These are phyloP conservation scores for Yamadazyma laniorum DNA, from an alignment of 805 yeast species.

Conservation along the genomic window DNA sequence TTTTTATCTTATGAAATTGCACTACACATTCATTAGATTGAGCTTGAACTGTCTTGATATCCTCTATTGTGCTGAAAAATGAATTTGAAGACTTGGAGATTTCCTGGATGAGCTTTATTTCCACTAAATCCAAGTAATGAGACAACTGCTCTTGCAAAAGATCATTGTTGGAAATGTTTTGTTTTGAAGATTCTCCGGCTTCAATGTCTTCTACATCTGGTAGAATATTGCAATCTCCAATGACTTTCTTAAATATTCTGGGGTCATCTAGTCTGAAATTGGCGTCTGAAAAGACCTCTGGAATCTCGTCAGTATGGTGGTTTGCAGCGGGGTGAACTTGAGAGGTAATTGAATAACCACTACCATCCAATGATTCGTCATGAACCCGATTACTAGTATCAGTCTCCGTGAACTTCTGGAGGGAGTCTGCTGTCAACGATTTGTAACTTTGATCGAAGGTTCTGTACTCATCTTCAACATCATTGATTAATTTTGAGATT, in stretches of 20 bases:
- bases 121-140: constrained; percentile 81
- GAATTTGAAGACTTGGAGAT: constrained; percentile 82
- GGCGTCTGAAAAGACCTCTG: constrained; percentile 62
- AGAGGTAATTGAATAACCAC: neutral
- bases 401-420: constrained; percentile 27
- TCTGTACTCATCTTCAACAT: constrained; percentile 26
- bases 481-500: constrained; percentile 17
- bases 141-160: constrained; percentile 74
- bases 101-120: constrained; percentile 73
- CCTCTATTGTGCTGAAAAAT: constrained; percentile 81
- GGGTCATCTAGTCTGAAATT: constrained; percentile 87
- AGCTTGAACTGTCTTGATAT: constrained; percentile 60
- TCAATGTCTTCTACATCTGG: constrained; percentile 24
- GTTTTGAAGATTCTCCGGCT: constrained; percentile 17
- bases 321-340: neutral
- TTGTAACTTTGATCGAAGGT: constrained; percentile 39
- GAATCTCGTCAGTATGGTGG: constrained; percentile 37
- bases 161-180: constrained; percentile 47
- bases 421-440: constrained; percentile 35
- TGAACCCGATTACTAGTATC: neutral
- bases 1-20: constrained; percentile 45
- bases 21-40: constrained; percentile 53
- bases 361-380: neutral
- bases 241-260: constrained; percentile 71
- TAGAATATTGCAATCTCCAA: constrained; percentile 53